Conservation (phyloP, 2,329 filamentous ascomycete genomes). For the Macrophomina pseudophaseolina region DNA sequence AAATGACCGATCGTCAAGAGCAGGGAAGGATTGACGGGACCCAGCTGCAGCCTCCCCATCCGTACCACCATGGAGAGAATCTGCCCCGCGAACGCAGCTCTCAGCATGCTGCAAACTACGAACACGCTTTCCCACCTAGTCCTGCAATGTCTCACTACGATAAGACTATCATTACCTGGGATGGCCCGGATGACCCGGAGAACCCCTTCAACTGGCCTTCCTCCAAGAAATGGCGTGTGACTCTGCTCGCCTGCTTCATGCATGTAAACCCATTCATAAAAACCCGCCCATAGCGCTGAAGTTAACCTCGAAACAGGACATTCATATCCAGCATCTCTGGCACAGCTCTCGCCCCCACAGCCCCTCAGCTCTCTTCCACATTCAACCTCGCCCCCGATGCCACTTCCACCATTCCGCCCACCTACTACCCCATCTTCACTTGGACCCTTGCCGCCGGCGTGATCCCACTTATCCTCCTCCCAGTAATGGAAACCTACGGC, state of each 20-base stretch:
- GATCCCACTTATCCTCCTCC: slow-evolving; percentile 43
- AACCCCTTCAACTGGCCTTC: slow-evolving; percentile 39
- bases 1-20: neutral
- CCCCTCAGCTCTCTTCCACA: slow-evolving; percentile 32
- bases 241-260: slow-evolving; percentile 38
- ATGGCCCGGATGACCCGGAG: slow-evolving; percentile 9
- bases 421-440: slow-evolving; percentile 44
- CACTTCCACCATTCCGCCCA: slow-evolving; percentile 39
- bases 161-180: slow-evolving; percentile 1
- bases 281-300: neutral
- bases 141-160: slow-evolving; percentile 4
- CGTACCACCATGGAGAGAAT: neutral
- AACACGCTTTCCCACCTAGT: neutral
- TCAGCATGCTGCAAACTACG: neutral
- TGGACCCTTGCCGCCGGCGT: slow-evolving; percentile 46
- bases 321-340: slow-evolving; percentile 45
- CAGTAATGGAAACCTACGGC: slow-evolving; percentile 46
- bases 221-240: slow-evolving; percentile 43
- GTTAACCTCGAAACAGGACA: slow-evolving; percentile 28
- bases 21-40: neutral
- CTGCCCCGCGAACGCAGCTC: neutral
- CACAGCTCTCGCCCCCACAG: slow-evolving; percentile 44
- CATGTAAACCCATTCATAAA: neutral
- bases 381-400: slow-evolving; percentile 27
- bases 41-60: neutral